phyloP scores from a whole-genome alignment of 2,329 filamentous ascomycete species.

The Byssothecium circinans region DNA sequence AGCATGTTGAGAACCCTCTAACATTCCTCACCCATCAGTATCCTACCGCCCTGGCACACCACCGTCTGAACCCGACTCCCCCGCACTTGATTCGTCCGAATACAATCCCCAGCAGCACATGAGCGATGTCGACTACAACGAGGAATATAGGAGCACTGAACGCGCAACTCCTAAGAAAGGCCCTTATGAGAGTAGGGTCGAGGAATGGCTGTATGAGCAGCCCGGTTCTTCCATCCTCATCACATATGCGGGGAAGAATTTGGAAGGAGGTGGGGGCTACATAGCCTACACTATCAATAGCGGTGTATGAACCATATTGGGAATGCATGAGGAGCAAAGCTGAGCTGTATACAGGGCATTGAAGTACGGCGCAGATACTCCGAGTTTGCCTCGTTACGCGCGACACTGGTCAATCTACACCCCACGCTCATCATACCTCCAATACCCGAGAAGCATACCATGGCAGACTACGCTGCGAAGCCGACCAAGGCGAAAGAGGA shows the following conservation, averaged over 20 bases:
- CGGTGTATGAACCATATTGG: conserved; percentile 62
- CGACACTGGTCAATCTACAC: conserved; percentile 86
- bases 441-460: conserved; percentile 97
- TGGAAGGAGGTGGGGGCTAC: conserved; percentile 86
- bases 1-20: background rate
- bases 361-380: conserved; percentile 95
- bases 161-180: conserved; percentile 68
- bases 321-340: conserved; percentile 3
- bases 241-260: conserved; percentile 91
- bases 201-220: conserved; percentile 96
- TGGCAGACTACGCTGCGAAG: conserved; percentile 97
- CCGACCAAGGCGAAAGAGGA: conserved; percentile 98
- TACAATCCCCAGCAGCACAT: conserved; percentile 58
- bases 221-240: conserved; percentile 88
- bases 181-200: conserved; percentile 91
- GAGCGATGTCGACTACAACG: conserved; percentile 62
- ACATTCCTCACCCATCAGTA: conserved; percentile 19
- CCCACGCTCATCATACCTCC: conserved; percentile 94
- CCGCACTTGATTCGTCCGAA: conserved; percentile 65
- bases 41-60: conserved; percentile 61
- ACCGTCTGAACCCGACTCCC: conserved; percentile 71
- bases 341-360: conserved; percentile 66
- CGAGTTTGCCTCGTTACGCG: conserved; percentile 88
- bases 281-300: conserved; percentile 98
- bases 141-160: conserved; percentile 51